These are phyloP conservation scores for Lactarius hengduanensis DNA, from an alignment of 768 basidiomycete species.

Conservation along the genomic window DNA sequence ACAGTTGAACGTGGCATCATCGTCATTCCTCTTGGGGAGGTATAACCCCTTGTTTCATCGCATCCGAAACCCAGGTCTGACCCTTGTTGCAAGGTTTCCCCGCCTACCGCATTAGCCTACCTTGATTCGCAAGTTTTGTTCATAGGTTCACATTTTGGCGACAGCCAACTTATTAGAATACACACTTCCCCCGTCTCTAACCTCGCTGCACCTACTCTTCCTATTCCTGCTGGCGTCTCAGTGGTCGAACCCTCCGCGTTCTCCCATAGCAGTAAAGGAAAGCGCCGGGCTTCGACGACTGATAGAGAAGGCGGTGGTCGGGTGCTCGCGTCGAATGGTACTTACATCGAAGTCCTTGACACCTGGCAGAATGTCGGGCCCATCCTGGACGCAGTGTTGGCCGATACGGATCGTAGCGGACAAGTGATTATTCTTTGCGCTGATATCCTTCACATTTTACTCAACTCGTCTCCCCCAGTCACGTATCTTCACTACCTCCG, in stretches of 20 bases:
- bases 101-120: constrained; percentile 69
- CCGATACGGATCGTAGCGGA: constrained; percentile 67
- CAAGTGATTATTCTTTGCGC: constrained; percentile 46
- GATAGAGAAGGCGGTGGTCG: constrained; percentile 36
- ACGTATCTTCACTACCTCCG: constrained; percentile 87
- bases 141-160: constrained; percentile 78
- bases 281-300: constrained; percentile 43
- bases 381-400: constrained; percentile 75
- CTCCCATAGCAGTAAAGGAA: constrained; percentile 36
- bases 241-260: constrained; percentile 42
- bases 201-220: constrained; percentile 45
- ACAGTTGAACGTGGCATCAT: constrained; percentile 41
- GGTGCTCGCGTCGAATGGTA: constrained; percentile 43
- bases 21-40: constrained; percentile 71
- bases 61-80: constrained; percentile 18
- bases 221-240: constrained; percentile 49
- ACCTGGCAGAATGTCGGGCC: constrained; percentile 78
- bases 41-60: constrained; percentile 34
- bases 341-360: constrained; percentile 59
- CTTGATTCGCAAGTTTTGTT: constrained; percentile 69
- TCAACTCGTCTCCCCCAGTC: constrained; percentile 40
- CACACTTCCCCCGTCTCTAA: constrained; percentile 44
- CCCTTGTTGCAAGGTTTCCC: constrained; percentile 52
- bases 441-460: not conserved
- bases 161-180: constrained; percentile 74